A percentile compares a stretch with the other conserved stretches of the same genome.
Conservation (phyloP, 2,329 filamentous ascomycete species). For the Nothophaeocryptopus gaeumannii region DNA sequence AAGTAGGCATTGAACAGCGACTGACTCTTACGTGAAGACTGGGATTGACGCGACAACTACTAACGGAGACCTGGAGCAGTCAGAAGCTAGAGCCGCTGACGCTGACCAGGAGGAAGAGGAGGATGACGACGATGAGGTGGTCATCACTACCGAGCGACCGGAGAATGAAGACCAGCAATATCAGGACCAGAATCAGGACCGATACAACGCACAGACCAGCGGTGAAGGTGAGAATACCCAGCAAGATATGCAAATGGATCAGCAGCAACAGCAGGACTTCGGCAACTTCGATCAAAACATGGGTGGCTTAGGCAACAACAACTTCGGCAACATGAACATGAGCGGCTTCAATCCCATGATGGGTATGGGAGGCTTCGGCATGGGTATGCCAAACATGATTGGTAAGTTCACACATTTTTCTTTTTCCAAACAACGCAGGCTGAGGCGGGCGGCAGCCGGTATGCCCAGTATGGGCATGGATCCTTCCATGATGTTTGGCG, state of each 20-base stretch:
- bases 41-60: neutral
- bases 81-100: constrained; percentile 9
- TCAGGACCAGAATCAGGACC: constrained; percentile 15
- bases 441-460: constrained; percentile 46
- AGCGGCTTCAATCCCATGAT: constrained; percentile 71
- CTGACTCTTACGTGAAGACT: neutral
- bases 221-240: constrained; percentile 12
- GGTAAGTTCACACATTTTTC: constrained; percentile 57
- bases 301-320: constrained; percentile 22
- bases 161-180: constrained; percentile 20
- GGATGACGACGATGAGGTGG: constrained; percentile 29
- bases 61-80: constrained; percentile 8
- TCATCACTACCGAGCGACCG: constrained; percentile 33
- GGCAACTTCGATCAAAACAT: constrained; percentile 25
- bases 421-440: constrained; percentile 21
- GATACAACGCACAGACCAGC: constrained; percentile 15
- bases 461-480: constrained; percentile 87
- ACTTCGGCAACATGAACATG: constrained; percentile 31
- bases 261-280: constrained; percentile 22
- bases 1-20: no score
- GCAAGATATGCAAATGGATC: constrained; percentile 22
- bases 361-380: constrained; percentile 41
- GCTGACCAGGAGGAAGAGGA: constrained; percentile 23
- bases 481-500: constrained; percentile 74
- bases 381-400: constrained; percentile 68